Conservation (phyloP, 768 basidiomycete genomes). For the Russula ochroleuca region DNA sequence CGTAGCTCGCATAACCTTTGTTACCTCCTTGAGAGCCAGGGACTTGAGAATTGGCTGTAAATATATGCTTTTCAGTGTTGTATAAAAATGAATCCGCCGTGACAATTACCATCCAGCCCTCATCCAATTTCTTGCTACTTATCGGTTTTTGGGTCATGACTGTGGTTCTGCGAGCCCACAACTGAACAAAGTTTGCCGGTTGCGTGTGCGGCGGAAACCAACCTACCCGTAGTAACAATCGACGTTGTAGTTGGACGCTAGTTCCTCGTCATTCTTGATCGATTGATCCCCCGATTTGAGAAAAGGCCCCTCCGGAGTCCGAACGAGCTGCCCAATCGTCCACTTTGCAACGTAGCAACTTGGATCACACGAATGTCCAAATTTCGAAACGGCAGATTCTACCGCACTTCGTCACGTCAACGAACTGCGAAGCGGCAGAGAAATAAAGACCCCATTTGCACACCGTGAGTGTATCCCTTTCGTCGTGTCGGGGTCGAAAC, state of each 20-base stretch:
- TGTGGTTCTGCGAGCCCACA: constrained; percentile 34
- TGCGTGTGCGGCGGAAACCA: too few relatives aligned
- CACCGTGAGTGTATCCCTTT: too few relatives aligned
- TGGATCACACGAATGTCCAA: constrained; percentile 94
- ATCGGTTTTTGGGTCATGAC: constrained; percentile 94
- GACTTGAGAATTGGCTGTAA: constrained; percentile 71
- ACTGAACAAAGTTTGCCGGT: too few relatives aligned
- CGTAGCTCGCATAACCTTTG: constrained; percentile 87
- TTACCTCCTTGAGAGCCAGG: constrained; percentile 72
- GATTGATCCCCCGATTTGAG: constrained; percentile 76
- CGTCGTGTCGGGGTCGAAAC: too few relatives aligned
- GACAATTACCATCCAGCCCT: constrained; percentile 75
- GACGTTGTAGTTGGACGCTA: constrained; percentile 99
- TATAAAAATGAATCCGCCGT: neutral
- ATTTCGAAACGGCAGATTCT: constrained; percentile 97
- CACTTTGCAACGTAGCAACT: constrained; percentile 99
- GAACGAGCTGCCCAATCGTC: constrained; percentile 82
- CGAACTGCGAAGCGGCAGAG: constrained; percentile 55
- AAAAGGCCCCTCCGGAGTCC: constrained; percentile 99
- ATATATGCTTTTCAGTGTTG: neutral
- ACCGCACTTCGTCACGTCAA: constrained; percentile 96
- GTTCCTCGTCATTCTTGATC: constrained; percentile 75
- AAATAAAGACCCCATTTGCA: too few relatives aligned
- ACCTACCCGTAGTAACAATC: constrained; percentile 99
- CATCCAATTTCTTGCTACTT: constrained; percentile 89